phyloP scores from a whole-genome alignment of 23 red algal species.

The Cyanidium caldarium region DNA sequence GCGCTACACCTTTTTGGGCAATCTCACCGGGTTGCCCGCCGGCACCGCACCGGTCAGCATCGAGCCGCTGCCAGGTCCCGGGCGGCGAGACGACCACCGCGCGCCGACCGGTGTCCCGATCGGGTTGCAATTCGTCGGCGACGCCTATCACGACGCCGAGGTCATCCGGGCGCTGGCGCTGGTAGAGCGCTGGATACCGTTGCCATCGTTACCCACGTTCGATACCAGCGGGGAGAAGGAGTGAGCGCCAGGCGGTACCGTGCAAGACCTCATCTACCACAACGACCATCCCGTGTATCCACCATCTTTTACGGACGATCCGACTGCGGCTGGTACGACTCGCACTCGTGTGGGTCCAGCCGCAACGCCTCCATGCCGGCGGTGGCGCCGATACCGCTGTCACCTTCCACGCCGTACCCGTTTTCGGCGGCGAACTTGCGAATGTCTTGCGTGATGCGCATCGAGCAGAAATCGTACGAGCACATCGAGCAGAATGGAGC shows the following conservation, averaged over 20 bases:
- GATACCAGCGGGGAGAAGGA: neutral
- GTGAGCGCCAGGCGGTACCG: neutral
- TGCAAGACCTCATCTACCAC: no score
- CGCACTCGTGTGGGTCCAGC: neutral
- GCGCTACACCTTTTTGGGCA: slow-evolving; percentile 19
- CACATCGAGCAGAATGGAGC: slow-evolving; percentile 99
- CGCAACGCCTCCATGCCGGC: neutral
- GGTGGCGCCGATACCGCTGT: no score
- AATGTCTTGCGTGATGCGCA: slow-evolving; percentile 94
- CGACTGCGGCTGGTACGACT: neutral
- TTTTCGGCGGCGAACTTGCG: slow-evolving; percentile 66
- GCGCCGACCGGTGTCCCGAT: slow-evolving; percentile 6
- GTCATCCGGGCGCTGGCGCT: neutral
- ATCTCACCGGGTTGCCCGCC: slow-evolving; percentile 19
- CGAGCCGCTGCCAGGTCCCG: no score
- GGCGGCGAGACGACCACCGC: no score
- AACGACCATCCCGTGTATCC: neutral
- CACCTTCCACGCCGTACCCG: slow-evolving; percentile 61
- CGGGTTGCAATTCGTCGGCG: slow-evolving; percentile 17
- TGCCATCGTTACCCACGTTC: neutral
- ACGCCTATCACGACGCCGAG: slow-evolving; percentile 2
- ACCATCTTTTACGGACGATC: neutral
- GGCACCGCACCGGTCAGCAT: slow-evolving; percentile 1
- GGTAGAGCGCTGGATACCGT: neutral
- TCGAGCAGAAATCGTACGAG: slow-evolving; percentile 94